Evolutionary conservation across 2,329 filamentous ascomycete species (phyloP), one percentile per base, ranked within the genome.

Genomic region (Sclerotinia minor): DNA sequence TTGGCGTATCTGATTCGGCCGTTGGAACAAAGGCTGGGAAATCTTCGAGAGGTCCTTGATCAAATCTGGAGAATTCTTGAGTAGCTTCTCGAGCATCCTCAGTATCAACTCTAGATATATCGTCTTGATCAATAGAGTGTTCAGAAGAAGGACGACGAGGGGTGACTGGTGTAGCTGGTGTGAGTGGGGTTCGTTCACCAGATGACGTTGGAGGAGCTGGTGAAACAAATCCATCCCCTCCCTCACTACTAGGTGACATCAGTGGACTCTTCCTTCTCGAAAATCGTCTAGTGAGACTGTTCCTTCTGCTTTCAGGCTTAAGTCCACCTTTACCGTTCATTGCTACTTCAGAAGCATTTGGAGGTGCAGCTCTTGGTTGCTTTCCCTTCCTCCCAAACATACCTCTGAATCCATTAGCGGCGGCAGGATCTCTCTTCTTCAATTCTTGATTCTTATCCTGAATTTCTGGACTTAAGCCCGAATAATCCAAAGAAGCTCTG

Each of bases 21-120:
- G 72, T 82, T 0, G 92, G 92, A 15, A 87, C 83, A 75, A 96
- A 96, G 1, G 93, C 92, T 3, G 95, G 94, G 77, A 95, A 91
- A 67, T 98, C 93, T 13, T 86, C 79, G 32, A 97, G 84, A 1
- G 95, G 95, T 2, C 94, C 95, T 79, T 98, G 94, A 75, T 95
- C 91, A 76, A 98, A 98, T 32, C 82, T 83, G 21, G 85, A 81
- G 72, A 87, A 87, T 67, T 89, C 88, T 15, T 84, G 79, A 44
- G 83, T 81, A n/a, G 87, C 85, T 72, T 89, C 84, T 53, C 80
- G 79, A 9, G 83, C 84, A 70, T 91, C 86, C 11, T 80, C 79
- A 0, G 83, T 87, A 73, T 87, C 85, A 47, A 89, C 82, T 5
- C 84, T 85, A 7, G 90, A 89, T 5, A 87, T 76, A 47, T 80